Conservation (phyloP, 2,329 filamentous ascomycete genomes). For the Nectriaceae sp. region DNA sequence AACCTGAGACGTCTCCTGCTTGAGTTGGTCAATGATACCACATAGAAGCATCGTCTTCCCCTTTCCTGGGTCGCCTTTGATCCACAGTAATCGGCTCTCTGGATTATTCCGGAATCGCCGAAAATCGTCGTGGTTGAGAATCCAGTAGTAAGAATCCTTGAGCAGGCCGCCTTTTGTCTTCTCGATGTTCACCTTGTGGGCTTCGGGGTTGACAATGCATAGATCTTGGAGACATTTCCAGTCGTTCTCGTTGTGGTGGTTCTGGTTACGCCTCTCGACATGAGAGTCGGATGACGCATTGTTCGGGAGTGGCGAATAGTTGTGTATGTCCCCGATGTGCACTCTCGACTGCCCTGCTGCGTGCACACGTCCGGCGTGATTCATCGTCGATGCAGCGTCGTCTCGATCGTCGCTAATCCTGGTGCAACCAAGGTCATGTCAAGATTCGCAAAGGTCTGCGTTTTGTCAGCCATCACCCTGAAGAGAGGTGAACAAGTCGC, state of each 20-base stretch:
- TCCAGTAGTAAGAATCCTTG: constrained; percentile 35
- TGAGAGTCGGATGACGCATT: too few relatives aligned
- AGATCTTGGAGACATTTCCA: constrained; percentile 27
- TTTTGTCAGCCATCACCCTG: too few relatives aligned
- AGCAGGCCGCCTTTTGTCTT: constrained; percentile 36
- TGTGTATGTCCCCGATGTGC: too few relatives aligned
- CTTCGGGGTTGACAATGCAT: constrained; percentile 28
- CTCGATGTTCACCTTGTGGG: constrained; percentile 40
- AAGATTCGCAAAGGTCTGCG: too few relatives aligned
- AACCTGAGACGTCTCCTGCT: constrained; percentile 19
- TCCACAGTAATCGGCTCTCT: constrained; percentile 35
- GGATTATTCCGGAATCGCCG: constrained; percentile 7
- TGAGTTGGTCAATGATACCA: constrained; percentile 40
- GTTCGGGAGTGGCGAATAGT: too few relatives aligned
- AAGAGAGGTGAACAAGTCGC: too few relatives aligned
- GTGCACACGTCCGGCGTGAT: too few relatives aligned
- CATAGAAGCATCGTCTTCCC: constrained; percentile 47
- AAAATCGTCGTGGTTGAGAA: constrained; percentile 32
- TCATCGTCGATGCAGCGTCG: too few relatives aligned
- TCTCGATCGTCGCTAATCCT: too few relatives aligned
- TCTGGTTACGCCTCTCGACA: too few relatives aligned
- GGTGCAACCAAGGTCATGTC: too few relatives aligned
- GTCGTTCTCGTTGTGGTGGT: constrained; percentile 8
- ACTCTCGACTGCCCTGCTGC: too few relatives aligned
- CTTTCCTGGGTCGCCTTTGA: constrained; percentile 41